Base-by-base conservation (phyloP, 176 grass and related monocot genomes). In the Aegilops sharonensis region DNA sequence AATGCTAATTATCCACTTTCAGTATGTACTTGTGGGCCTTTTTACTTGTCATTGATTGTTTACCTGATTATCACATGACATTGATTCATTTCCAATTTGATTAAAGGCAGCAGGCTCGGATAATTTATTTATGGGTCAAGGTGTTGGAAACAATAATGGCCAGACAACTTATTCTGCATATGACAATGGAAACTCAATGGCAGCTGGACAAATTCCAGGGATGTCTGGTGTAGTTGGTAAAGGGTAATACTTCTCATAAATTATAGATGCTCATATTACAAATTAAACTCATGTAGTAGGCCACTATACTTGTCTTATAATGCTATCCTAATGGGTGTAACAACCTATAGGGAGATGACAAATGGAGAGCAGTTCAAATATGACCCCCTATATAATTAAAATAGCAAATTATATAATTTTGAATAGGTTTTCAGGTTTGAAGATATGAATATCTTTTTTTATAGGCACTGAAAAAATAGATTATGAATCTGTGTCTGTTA, bases 171-270 rank as follows among this genome's bases (percentile, higher is more conserved):
- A 91, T 87, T 77, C 80, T 30, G 92, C 86, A 34, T 89, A 87
- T 91, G 86, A 85, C 62, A 91, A 87, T 88, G 91, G 89, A 31
- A 87, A 79, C 81, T 86, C 89, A 65, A 47, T 86, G 30, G 31
- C 77, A 59, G 77, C 91, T 67, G 81, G 84, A 40, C 92, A 98
- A 72, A 62, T 87, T 34, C 75, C 69, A 80, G 56, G 15, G 11
- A 82, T 96, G 87, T 74, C 92, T 69, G 85, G 90, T 87, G 85
- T 96, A 52, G 65, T 90, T 45, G 92, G 92, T 82, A 95, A 99
- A 94, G 92, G 97, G 94, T 96, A 91, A 87, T 17, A 54, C 34
- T 89, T 60, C 35, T 84, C 61, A 67, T 86, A 67, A 52, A 52
- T 85, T 9, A 54, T 48, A 89, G 6, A 85, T 67, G 35, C 31